Evolutionary conservation across 2,329 filamentous ascomycete species (phyloP).

Genomic region (Thyridium curvatum): DNA sequence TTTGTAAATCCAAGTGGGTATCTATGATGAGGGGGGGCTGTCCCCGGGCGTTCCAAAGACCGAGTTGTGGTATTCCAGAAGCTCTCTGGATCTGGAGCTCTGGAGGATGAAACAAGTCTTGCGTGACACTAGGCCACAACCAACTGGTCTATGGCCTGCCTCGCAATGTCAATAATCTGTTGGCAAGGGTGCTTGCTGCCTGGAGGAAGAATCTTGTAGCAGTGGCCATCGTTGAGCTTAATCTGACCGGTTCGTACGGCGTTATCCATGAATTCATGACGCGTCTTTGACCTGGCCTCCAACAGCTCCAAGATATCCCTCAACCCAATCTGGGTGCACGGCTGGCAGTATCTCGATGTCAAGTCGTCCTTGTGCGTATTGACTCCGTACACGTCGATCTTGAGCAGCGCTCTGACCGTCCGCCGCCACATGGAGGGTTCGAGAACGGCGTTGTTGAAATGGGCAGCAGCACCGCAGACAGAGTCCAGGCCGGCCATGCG

Average conservation of each 20-base stretch:
- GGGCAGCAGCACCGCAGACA: slow-evolving; percentile 17
- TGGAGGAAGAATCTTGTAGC: slow-evolving; percentile 20
- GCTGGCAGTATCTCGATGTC: slow-evolving; percentile 10
- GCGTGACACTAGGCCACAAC: slow-evolving; percentile 30
- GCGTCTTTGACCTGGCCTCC: slow-evolving; percentile 39
- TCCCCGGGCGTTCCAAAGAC: too few relatives aligned
- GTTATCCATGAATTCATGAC: slow-evolving; percentile 44
- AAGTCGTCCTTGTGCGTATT: slow-evolving; percentile 11
- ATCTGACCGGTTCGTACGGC: slow-evolving; percentile 31
- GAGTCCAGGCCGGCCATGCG: slow-evolving; percentile 15
- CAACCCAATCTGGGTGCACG: slow-evolving; percentile 37
- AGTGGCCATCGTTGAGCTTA: slow-evolving; percentile 11
- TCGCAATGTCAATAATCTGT: slow-evolving; percentile 47
- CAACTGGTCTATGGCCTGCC: slow-evolving; percentile 45
- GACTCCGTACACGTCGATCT: slow-evolving; percentile 52
- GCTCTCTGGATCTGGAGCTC: too few relatives aligned
- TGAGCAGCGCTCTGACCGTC: slow-evolving; percentile 46
- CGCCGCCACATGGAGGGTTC: slow-evolving; percentile 48
- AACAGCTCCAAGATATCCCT: slow-evolving; percentile 47
- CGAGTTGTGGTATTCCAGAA: too few relatives aligned
- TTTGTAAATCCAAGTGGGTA: too few relatives aligned
- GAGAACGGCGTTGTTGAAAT: slow-evolving; percentile 37
- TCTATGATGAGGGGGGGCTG: too few relatives aligned
- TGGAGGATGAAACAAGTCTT: too few relatives aligned
- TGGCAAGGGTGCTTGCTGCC: slow-evolving; percentile 39